A percentile compares a stretch with the other conserved stretches of the same genome.
These are phyloP conservation scores for Haematococcus lacustris DNA, from an alignment of 139 green algal genomes.

Conservation along the genomic window DNA sequence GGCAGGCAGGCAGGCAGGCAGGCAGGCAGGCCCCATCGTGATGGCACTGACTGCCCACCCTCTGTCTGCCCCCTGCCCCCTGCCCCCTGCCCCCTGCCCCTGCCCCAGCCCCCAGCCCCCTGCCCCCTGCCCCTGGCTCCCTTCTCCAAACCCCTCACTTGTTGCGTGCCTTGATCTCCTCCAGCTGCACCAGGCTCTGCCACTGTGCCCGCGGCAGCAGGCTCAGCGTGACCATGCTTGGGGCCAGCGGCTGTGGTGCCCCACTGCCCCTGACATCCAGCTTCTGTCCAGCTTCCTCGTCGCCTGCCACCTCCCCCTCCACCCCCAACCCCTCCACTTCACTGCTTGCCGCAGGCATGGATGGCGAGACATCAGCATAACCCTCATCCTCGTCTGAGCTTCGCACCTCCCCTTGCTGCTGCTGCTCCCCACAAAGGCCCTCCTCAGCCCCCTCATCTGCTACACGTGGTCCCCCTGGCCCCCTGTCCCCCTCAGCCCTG, in stretches of 20 bases:
- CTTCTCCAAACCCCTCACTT: slow-evolving; percentile 35
- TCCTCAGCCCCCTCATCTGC: neutral
- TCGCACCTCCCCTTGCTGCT: too few relatives aligned
- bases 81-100: too few relatives aligned
- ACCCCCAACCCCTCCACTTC: too few relatives aligned
- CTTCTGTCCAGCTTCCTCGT: slow-evolving; percentile 10
- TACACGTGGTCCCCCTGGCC: neutral
- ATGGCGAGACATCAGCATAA: too few relatives aligned
- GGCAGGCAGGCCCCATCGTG: too few relatives aligned
- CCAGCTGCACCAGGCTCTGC: slow-evolving; percentile 80
- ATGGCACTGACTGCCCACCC: too few relatives aligned
- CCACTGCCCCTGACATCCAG: slow-evolving; percentile 29
- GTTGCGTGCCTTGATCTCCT: slow-evolving; percentile 87
- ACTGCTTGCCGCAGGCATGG: too few relatives aligned
- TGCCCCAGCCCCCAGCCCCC: too few relatives aligned
- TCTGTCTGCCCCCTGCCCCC: too few relatives aligned
- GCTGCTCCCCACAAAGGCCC: too few relatives aligned
- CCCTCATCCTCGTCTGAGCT: slow-evolving; percentile 14
- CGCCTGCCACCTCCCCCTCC: slow-evolving; percentile 6
- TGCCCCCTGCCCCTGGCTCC: too few relatives aligned
- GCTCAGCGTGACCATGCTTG: slow-evolving; percentile 74
- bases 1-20: too few relatives aligned
- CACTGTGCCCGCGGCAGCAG: slow-evolving; percentile 83
- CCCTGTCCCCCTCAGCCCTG: neutral
- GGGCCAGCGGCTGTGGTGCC: slow-evolving; percentile 53